phyloP scores from a whole-genome alignment of 768 basidiomycete species.

The Kwoniella sp. region DNA sequence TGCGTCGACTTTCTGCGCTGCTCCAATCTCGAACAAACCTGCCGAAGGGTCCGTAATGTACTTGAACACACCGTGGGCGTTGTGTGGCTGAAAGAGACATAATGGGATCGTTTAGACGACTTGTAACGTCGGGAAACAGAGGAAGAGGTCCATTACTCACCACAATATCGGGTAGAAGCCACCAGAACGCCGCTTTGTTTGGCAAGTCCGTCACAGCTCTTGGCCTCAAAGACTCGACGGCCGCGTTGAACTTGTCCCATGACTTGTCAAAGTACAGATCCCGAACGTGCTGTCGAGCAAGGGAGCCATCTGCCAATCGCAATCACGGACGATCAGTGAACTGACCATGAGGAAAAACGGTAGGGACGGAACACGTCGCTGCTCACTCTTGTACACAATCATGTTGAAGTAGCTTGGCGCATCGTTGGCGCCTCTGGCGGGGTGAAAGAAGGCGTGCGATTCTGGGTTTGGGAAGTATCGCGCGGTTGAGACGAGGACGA shows the following conservation, averaged over 20 bases:
- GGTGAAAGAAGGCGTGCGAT: constrained; percentile 57
- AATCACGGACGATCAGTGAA: not conserved
- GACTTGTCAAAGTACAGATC: constrained; percentile 65
- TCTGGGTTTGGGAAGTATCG: constrained; percentile 59
- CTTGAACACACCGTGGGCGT: constrained; percentile 69
- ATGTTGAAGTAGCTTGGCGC: constrained; percentile 69
- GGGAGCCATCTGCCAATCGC: constrained; percentile 62
- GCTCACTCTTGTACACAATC: constrained; percentile 82
- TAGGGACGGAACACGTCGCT: not conserved
- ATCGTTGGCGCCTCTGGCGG: constrained; percentile 59
- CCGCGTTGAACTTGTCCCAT: constrained; percentile 72
- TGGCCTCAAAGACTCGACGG: constrained; percentile 57
- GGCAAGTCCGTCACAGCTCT: constrained; percentile 28
- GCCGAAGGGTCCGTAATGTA: constrained; percentile 29
- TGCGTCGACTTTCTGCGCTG: constrained; percentile 27
- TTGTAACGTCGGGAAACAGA: no score
- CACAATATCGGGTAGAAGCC: constrained; percentile 83
- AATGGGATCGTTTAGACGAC: no score
- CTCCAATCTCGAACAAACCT: constrained; percentile 15
- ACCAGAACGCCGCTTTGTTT: constrained; percentile 69
- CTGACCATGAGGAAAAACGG: constrained; percentile 1
- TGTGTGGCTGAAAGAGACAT: constrained; percentile 63
- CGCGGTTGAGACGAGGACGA: constrained; percentile 70
- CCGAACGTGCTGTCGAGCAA: constrained; percentile 76
- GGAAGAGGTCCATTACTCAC: constrained; percentile 23